Base-by-base conservation (phyloP, 2,329 filamentous ascomycete species). In the Exophiala spinifera region DNA sequence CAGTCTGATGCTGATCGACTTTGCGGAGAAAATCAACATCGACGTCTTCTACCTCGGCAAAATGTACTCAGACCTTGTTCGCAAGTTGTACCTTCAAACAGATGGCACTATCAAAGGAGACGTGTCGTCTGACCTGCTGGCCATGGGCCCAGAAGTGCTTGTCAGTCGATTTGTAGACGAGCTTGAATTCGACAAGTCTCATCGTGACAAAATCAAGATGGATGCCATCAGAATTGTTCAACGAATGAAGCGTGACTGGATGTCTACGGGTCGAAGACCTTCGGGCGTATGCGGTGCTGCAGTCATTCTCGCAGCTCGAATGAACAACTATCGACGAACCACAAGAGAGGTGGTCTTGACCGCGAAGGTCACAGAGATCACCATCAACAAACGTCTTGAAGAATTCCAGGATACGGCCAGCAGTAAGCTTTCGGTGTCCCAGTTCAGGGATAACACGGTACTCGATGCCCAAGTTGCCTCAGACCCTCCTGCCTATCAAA, bases 181-280 rank as follows among this genome's bases (percentile, higher is more conserved):
- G 69, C 86, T 99, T 48, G 92, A 99, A 67, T 99, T 99, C 65
- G 89, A 49, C 79, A 86, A 34, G 82, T 87, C 60, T 91, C 88
- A 58, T 37, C 39, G 44, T 14, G 86, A 88, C 68, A 87, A 88
- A 63, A 91, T 99, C 13, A 91, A 91, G 39, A 84, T 88, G 63
- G 91, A 96, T 66, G 94, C 94, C 5, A 85, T 91, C 52, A 85
- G 88, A 51, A 87, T 99, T 49, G 85, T 96, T 52, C 86, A 88
- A 69, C 86, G 94, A 58, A 97, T 99, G 94, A 91, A 89, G 61
- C 81, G 89, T 50, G 94, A 99, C 73, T 97, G 94, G 91, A 97
- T 99, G 83, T 87, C 91, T 44, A 90, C 91, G 68, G 94, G 94
- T 64, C 88, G 94, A 66, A 86, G 94, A 37, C 94, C 94, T 14